A percentile compares a stretch with the other conserved stretches of the same genome.
phyloP scores from a whole-genome alignment of 441 rosid genomes.

The Biscutella laevigata region DNA sequence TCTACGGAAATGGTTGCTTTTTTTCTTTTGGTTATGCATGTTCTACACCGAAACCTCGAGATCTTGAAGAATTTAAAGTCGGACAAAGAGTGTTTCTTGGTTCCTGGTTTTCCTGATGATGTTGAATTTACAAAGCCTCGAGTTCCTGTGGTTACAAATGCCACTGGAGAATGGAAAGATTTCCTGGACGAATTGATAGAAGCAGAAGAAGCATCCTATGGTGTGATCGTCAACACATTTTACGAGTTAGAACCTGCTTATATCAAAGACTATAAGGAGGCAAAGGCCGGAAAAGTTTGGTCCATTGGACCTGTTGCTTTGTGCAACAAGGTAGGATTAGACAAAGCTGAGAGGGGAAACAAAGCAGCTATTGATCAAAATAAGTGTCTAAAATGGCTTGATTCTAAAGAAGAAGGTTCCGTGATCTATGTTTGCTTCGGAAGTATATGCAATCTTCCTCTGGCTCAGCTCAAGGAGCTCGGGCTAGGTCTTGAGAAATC shows the following conservation, averaged over 20 bases:
- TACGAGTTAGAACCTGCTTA: slow-evolving; percentile 28
- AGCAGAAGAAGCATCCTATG: slow-evolving; percentile 13
- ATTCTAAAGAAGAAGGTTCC: slow-evolving; percentile 11
- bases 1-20: too few species aligned
- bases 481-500: slow-evolving; percentile 33
- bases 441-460: slow-evolving; percentile 18
- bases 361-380: slow-evolving; percentile 8
- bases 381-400: too few species aligned
- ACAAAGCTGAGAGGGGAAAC: slow-evolving; percentile 31
- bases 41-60: too few species aligned
- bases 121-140: too few species aligned
- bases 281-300: slow-evolving; percentile 25
- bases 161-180: too few species aligned
- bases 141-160: too few species aligned
- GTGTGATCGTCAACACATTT: slow-evolving; percentile 27
- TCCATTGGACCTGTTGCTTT: slow-evolving; percentile 32
- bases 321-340: slow-evolving; percentile 20
- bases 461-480: slow-evolving; percentile 26
- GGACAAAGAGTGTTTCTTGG: too few species aligned
- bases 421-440: slow-evolving; percentile 37
- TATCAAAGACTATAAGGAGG: slow-evolving; percentile 13
- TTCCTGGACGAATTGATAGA: background rate
- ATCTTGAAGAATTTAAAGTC: too few species aligned
- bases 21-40: too few species aligned
- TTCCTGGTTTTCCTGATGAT: too few species aligned